phyloP scores from a whole-genome alignment of 106 monocot species.

The Dendrobium officinale region DNA sequence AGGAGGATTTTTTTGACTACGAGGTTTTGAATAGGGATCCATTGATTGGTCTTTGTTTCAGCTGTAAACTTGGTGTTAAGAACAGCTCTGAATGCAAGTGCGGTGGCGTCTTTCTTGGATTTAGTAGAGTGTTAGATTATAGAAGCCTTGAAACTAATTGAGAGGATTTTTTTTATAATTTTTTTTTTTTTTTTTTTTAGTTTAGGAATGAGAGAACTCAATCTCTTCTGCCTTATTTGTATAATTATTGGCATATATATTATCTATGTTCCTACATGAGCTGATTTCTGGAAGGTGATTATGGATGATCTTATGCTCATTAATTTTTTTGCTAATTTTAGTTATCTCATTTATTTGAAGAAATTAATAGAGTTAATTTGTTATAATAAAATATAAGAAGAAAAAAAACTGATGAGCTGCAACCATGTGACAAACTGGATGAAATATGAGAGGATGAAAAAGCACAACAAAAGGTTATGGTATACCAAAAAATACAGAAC shows the following conservation, averaged over 20 bases:
- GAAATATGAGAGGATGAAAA: not conserved
- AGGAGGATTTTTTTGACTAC: not conserved
- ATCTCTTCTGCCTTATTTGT: not conserved
- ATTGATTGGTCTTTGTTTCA: conserved; percentile 10
- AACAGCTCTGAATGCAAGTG: conserved; percentile 31
- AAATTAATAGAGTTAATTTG: not conserved
- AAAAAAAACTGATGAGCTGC: not conserved
- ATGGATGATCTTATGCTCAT: too few relatives aligned
- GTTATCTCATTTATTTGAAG: not conserved
- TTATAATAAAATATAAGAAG: not conserved
- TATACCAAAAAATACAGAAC: not conserved
- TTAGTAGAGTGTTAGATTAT: conserved; percentile 14
- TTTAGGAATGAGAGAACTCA: not conserved
- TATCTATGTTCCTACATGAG: not conserved
- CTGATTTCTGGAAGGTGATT: too few relatives aligned
- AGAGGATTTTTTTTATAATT: not conserved
- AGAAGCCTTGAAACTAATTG: conserved; percentile 34
- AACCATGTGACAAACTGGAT: not conserved
- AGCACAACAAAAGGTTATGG: not conserved
- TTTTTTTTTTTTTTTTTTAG: not conserved
- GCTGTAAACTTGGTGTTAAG: conserved; percentile 26
- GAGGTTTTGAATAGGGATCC: not conserved
- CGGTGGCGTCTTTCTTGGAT: conserved; percentile 13
- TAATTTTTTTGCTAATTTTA: not conserved
- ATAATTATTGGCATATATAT: not conserved